These are phyloP conservation scores for Lotmaria passim DNA, from an alignment of 208 protist species.

Conservation along the genomic window DNA sequence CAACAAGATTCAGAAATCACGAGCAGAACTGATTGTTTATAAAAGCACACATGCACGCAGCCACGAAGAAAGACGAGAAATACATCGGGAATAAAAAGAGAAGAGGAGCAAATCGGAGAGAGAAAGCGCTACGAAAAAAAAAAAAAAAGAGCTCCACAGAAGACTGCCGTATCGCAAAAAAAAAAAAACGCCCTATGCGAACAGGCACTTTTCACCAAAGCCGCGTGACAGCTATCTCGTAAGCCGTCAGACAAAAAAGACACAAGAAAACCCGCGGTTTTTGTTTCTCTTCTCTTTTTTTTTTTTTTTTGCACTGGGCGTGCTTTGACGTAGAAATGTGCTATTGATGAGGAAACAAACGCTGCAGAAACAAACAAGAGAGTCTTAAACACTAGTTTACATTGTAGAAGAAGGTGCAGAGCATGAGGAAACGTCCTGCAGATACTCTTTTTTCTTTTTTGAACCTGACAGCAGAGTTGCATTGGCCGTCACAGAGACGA, in stretches of 20 bases:
- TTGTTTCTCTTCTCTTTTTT: neutral
- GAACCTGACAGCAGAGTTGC: neutral
- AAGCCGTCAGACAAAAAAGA: neutral
- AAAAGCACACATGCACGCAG: neutral
- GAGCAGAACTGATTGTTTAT: no score
- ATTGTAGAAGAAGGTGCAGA: neutral
- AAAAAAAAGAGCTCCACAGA: no score
- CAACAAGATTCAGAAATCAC: neutral
- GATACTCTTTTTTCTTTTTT: neutral
- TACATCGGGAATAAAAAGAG: neutral
- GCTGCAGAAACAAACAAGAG: no score
- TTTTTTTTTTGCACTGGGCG: no score
- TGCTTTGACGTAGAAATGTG: no score
- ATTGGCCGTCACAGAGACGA: neutral
- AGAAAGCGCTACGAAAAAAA: neutral
- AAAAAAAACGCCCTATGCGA: no score
- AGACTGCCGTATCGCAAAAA: no score
- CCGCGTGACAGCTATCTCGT: neutral
- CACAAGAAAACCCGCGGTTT: neutral
- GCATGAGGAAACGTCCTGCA: neutral
- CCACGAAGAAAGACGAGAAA: neutral
- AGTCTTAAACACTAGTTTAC: neutral
- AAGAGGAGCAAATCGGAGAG: neutral
- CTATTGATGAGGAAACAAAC: no score
- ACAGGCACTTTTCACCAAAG: no score